Conservation (phyloP, 805 yeast genomes). For the Suhomyces sp. region DNA sequence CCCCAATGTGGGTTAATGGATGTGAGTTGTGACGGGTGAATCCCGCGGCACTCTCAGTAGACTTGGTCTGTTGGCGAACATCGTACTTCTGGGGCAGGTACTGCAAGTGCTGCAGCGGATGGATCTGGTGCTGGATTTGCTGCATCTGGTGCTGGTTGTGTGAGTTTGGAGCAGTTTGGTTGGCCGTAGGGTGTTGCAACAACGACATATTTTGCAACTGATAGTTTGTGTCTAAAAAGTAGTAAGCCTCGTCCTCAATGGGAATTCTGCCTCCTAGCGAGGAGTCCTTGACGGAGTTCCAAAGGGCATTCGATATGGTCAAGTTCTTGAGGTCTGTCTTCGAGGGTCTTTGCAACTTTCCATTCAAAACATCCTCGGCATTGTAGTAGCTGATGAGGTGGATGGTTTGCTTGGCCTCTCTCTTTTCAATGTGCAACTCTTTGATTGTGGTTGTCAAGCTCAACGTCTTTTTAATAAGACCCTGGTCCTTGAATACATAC, state of each 20-base stretch:
- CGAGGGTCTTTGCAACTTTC: constrained; percentile 56
- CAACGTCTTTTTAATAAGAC: constrained; percentile 80
- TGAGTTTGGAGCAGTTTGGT: constrained; percentile 1
- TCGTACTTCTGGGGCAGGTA: constrained; percentile 4
- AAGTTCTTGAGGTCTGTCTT: constrained; percentile 51
- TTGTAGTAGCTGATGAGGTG: constrained; percentile 80
- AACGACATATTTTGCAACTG: constrained; percentile 40
- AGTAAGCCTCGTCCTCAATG: constrained; percentile 49
- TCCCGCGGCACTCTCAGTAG: background rate
- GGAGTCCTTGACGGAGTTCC: constrained; percentile 56
- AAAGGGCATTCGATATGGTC: constrained; percentile 44
- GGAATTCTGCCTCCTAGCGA: constrained; percentile 56
- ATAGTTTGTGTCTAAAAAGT: constrained; percentile 43
- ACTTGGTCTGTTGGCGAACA: background rate
- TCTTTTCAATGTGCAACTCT: constrained; percentile 24
- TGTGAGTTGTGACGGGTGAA: constrained; percentile 6
- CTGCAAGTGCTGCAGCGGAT: constrained; percentile 2
- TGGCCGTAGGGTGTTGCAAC: constrained; percentile 15
- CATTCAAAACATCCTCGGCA: constrained; percentile 66
- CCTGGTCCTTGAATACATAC: constrained; percentile 64
- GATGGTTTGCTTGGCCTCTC: constrained; percentile 42
- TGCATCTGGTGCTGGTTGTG: constrained; percentile 9
- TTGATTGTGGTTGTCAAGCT: constrained; percentile 40
- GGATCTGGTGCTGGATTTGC: constrained; percentile 5
- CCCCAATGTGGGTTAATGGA: constrained; percentile 8